Percentiles rank a stretch among this genome's conserved stretches.
Evolutionary conservation across 2,329 filamentous ascomycete genomes (phyloP).

Genomic region (Diaporthe citri): DNA sequence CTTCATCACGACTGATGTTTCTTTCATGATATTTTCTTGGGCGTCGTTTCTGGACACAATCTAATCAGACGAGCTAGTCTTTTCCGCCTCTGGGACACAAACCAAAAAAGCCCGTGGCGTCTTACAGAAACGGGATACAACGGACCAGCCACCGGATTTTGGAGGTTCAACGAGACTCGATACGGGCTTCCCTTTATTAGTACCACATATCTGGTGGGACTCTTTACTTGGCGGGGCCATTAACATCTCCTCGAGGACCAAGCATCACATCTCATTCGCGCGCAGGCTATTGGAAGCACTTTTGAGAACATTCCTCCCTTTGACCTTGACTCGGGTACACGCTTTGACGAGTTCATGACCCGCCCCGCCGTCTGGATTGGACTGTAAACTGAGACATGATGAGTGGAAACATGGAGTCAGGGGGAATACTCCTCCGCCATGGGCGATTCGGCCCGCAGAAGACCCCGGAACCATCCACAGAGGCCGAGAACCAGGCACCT

Average conservation of each 20-base stretch:
- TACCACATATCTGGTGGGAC: neutral
- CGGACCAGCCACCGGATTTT: slow-evolving; percentile 34
- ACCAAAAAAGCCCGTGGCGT: slow-evolving; percentile 17
- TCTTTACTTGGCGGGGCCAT: slow-evolving; percentile 20
- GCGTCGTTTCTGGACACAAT: slow-evolving; percentile 3
- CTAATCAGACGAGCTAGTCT: slow-evolving; percentile 26
- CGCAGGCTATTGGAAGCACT: neutral
- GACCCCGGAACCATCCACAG: slow-evolving; percentile 65
- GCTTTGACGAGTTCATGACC: slow-evolving; percentile 26
- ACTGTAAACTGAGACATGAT: slow-evolving; percentile 34
- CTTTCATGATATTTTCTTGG: neutral
- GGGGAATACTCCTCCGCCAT: slow-evolving; percentile 48
- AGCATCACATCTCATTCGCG: slow-evolving; percentile 7
- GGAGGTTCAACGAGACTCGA: slow-evolving; percentile 16
- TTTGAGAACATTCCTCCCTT: slow-evolving; percentile 20
- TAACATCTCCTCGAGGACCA: neutral
- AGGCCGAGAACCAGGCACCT: slow-evolving; percentile 55
- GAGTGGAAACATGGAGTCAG: slow-evolving; percentile 33
- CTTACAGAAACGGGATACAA: slow-evolving; percentile 23
- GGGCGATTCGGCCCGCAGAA: slow-evolving; percentile 58
- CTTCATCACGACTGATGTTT: slow-evolving; percentile 8
- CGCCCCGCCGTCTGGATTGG: slow-evolving; percentile 5
- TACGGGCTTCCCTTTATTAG: slow-evolving; percentile 21
- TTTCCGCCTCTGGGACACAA: slow-evolving; percentile 7
- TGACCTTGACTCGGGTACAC: slow-evolving; percentile 1